Conservation (phyloP, 176 grass and related monocot species). For the Dactylis glomerata region DNA sequence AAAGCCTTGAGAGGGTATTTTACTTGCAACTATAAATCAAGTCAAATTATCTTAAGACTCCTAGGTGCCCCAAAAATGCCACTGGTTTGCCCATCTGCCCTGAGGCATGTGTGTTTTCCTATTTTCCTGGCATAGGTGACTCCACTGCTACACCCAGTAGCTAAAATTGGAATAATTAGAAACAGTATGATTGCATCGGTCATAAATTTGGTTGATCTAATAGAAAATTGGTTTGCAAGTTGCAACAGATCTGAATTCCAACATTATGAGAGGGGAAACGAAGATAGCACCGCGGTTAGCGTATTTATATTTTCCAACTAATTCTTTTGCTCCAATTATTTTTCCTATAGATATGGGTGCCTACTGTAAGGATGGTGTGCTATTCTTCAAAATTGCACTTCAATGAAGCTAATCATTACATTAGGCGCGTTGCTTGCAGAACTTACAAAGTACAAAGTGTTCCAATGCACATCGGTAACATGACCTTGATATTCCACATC, state of each 20-base stretch:
- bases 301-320: neutral
- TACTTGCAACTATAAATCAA: neutral
- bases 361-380: neutral
- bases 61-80: neutral
- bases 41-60: neutral
- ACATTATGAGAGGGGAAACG: neutral
- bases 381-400: neutral
- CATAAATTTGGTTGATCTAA: neutral
- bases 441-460: too few relatives aligned
- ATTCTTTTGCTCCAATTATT: neutral
- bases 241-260: neutral
- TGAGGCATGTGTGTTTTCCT: neutral
- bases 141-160: neutral
- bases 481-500: neutral
- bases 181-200: neutral
- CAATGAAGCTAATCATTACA: neutral
- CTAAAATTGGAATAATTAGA: neutral
- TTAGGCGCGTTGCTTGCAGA: neutral
- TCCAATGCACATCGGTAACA: neutral
- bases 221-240: neutral
- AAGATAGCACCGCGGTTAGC: neutral
- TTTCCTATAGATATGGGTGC: neutral
- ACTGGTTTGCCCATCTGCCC: neutral
- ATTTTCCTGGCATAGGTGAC: neutral
- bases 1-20: neutral